Base-by-base conservation (phyloP, 2,329 filamentous ascomycete genomes). In the Fonsecaea monophora region DNA sequence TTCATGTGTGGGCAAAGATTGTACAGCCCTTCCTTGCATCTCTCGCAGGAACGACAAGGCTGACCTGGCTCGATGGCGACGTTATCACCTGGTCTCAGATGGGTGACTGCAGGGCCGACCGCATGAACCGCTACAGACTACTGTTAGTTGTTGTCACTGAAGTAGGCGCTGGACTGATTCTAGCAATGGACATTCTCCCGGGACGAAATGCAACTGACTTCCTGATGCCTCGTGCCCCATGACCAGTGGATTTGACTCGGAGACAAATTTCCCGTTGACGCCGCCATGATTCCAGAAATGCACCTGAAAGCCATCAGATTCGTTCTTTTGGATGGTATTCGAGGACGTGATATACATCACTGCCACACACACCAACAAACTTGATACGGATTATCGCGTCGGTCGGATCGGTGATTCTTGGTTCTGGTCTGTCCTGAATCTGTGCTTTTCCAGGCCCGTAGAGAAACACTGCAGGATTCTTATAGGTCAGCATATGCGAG, bases 351-450 rank as follows among this genome's bases (percentile, higher is more conserved):
- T 77, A 38, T 48, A 66, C 68, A 71, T 80, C 78, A 62, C 77
- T 79, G 25, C 79, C 81, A 67, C 80, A 82, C n/a, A 82, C 78
- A 3, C 81, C 81, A 0, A 80, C 75, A 42, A 78, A 82, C 3
- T 77, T 76, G 45, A 83, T 79, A n/a, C 78, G 77, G 8, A 83
- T 73, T 32, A 83, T 75, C 78, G 66, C 69, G 68, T 82, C 80
- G 62, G 78, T 73, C 0, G 76, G 74, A 12, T 78, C 72, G 7
- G 73, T 64, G 4, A 81, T 72, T 3, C 70, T 66, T 2, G 81
- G 80, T 1, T 80, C 70, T 0, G 78, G 76, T 7, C 68, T 74
- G 60, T 82, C 77, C 70, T 81, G 77, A 30, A 80, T 73, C 48
- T 74, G 75, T 4, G 78, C 78, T 42, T 77, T 74, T 18, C 75